These are phyloP conservation scores for Aspergillus sergii DNA, from an alignment of 2,329 filamentous ascomycete species.

Conservation along the genomic window DNA sequence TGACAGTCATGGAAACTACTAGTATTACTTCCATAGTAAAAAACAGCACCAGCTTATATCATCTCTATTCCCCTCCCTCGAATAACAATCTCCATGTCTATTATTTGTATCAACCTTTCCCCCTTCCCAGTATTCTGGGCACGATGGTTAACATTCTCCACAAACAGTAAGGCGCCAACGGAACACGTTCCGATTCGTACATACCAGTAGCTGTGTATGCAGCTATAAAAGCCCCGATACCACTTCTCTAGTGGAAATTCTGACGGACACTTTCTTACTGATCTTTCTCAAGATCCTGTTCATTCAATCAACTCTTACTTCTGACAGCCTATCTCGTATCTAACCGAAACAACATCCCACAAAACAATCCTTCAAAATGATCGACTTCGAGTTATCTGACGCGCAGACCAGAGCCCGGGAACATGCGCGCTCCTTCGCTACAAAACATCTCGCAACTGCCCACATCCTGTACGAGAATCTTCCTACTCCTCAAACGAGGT, in stretches of 20 bases:
- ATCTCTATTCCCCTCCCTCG: too few species aligned
- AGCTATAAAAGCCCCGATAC: background rate
- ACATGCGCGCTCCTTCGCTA: slow-evolving; percentile 7
- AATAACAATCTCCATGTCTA: background rate
- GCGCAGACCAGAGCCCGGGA: background rate
- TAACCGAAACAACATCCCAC: background rate
- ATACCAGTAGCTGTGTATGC: background rate
- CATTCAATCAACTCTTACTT: background rate
- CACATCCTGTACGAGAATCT: slow-evolving; percentile 15
- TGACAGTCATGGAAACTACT: too few species aligned
- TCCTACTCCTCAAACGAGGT: slow-evolving; percentile 41
- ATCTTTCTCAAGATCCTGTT: background rate
- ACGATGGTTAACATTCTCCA: background rate
- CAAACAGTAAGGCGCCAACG: background rate
- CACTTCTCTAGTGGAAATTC: background rate
- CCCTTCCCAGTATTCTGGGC: background rate
- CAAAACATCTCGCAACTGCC: background rate
- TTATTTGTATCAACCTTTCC: background rate
- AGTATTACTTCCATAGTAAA: too few species aligned
- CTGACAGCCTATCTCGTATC: background rate
- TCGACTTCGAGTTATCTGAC: slow-evolving; percentile 9
- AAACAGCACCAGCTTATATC: too few species aligned
- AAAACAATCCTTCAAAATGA: background rate
- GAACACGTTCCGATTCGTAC: background rate
- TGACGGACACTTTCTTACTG: background rate